Evolutionary conservation across 257 asterid genomes (phyloP).

Genomic region (Apocynum venetum): DNA sequence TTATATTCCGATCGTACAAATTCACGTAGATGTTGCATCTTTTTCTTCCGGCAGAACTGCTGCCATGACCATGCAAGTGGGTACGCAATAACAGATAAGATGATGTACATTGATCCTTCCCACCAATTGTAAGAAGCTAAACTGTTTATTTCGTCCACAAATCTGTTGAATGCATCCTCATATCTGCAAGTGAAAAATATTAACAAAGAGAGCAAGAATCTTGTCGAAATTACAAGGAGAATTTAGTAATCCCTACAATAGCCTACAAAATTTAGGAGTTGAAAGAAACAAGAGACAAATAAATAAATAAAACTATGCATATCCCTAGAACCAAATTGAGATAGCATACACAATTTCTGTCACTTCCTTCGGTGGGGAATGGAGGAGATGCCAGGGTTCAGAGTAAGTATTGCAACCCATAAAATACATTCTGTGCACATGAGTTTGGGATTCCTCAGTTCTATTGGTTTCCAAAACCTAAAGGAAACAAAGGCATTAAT

Average conservation of each 20-base stretch:
- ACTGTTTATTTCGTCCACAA: slow-evolving; percentile 76
- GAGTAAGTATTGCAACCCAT: slow-evolving; percentile 76
- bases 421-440: slow-evolving; percentile 84
- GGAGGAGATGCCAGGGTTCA: slow-evolving; percentile 88
- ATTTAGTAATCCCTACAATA: neutral
- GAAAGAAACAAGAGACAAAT: neutral
- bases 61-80: slow-evolving; percentile 92
- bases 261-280: neutral
- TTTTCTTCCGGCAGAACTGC: slow-evolving; percentile 77
- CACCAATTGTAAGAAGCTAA: slow-evolving; percentile 89
- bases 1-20: slow-evolving; percentile 92
- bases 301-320: neutral
- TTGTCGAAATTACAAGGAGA: neutral
- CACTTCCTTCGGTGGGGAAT: slow-evolving; percentile 88
- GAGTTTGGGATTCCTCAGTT: slow-evolving; percentile 75
- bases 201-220: slow-evolving; percentile 1
- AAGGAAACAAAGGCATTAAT: slow-evolving; percentile 12
- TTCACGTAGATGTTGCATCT: slow-evolving; percentile 75
- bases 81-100: slow-evolving; percentile 57
- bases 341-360: slow-evolving; percentile 73
- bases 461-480: slow-evolving; percentile 88
- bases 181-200: slow-evolving; percentile 47
- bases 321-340: neutral
- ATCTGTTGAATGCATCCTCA: slow-evolving; percentile 85
- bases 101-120: slow-evolving; percentile 81